Conservation (phyloP, 2,329 filamentous ascomycete genomes). For the Alternaria dauci region DNA sequence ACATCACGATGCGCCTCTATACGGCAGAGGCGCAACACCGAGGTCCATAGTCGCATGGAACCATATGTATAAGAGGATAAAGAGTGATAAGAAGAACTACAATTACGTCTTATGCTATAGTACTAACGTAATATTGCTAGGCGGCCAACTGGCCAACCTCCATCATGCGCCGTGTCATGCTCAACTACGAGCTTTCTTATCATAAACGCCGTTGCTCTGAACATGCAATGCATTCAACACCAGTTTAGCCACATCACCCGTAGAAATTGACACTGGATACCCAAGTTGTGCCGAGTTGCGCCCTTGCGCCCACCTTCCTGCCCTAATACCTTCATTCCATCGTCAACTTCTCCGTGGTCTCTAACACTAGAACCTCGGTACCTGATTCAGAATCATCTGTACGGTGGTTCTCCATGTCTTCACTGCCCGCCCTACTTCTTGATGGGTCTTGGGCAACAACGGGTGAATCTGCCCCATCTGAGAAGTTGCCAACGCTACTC, state of each 20-base stretch:
- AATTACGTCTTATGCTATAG: conserved; percentile 13
- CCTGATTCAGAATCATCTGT: conserved; percentile 16
- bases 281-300: conserved; percentile 5
- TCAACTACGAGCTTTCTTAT: conserved; percentile 6
- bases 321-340: conserved; percentile 13
- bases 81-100: conserved; percentile 14
- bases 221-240: conserved; percentile 5
- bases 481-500: conserved; percentile 42
- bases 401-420: neutral
- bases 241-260: conserved; percentile 5
- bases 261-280: conserved; percentile 1
- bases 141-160: conserved; percentile 3
- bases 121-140: conserved; percentile 9
- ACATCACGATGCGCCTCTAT: neutral
- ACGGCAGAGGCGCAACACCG: neutral
- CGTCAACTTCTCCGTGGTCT: conserved; percentile 21
- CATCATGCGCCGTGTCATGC: conserved; percentile 10
- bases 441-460: conserved; percentile 15
- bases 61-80: neutral
- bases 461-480: conserved; percentile 27
- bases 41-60: neutral
- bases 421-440: conserved; percentile 17
- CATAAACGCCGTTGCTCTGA: conserved; percentile 7
- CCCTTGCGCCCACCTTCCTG: neutral
- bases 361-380: conserved; percentile 10